Evolutionary conservation across 805 yeast genomes (phyloP).

Genomic region (Yarrowia keelungensis): DNA sequence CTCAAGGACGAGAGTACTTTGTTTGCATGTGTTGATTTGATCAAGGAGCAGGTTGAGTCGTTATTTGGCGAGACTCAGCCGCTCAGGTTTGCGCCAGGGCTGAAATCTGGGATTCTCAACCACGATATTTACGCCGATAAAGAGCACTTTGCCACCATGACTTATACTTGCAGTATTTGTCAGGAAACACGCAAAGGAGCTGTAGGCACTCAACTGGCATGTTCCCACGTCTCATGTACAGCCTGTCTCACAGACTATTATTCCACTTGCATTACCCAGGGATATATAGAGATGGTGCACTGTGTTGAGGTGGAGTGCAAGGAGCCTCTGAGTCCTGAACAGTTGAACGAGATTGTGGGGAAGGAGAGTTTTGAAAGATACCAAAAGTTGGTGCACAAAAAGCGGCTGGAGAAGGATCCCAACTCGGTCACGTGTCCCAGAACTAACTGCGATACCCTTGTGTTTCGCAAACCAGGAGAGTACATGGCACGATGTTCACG

Average conservation of each 20-base stretch:
- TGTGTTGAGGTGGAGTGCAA: conserved; percentile 28
- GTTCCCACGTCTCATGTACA: conserved; percentile 19
- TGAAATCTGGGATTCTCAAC: not conserved
- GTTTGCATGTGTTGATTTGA: conserved; percentile 15
- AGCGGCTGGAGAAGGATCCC: conserved; percentile 5
- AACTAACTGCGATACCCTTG: conserved; percentile 12
- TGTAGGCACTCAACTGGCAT: not conserved
- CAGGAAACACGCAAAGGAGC: conserved; percentile 15
- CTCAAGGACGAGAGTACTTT: conserved; percentile 9
- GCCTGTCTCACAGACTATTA: conserved; percentile 16
- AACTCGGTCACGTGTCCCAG: conserved; percentile 7
- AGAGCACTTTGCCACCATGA: not conserved
- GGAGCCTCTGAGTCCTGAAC: conserved; percentile 5
- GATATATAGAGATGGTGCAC: conserved; percentile 19
- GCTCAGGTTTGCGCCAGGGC: not conserved
- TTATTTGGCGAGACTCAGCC: not conserved
- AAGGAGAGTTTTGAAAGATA: not conserved
- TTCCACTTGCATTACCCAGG: conserved; percentile 23
- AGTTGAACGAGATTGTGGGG: not conserved
- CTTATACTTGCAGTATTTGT: conserved; percentile 12
- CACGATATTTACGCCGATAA: not conserved
- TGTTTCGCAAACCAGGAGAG: conserved; percentile 15
- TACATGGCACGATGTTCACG: conserved; percentile 21
- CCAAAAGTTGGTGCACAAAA: conserved; percentile 3
- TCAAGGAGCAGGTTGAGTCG: conserved; percentile 1